A percentile compares a stretch with the other conserved stretches of the same genome.
Conservation (phyloP, 352 stramenopile species). For the Globisporangium uncinulatum region DNA sequence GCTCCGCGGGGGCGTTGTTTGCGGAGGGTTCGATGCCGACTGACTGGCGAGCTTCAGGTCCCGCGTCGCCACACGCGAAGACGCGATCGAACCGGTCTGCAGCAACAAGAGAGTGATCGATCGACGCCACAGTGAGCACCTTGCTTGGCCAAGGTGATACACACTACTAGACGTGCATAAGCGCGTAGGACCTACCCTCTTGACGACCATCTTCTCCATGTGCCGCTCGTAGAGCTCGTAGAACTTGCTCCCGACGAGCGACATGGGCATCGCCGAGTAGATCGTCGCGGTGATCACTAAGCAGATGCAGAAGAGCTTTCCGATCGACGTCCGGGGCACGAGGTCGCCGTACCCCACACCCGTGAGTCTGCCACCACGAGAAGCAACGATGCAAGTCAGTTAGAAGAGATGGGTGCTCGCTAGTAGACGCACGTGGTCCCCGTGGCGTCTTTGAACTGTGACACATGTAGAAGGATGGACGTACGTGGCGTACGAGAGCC, state of each 20-base stretch:
- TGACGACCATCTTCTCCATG: constrained; percentile 53
- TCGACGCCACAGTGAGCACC: not conserved
- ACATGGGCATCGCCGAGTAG: constrained; percentile 76
- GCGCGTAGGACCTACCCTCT: constrained; percentile 23
- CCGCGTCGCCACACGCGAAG: constrained; percentile 35
- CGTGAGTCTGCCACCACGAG: constrained; percentile 32
- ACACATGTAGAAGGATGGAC: not conserved
- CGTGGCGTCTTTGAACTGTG: no score
- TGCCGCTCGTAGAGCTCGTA: constrained; percentile 66
- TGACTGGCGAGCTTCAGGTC: constrained; percentile 11
- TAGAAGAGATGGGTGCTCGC: no score
- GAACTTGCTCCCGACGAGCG: constrained; percentile 66
- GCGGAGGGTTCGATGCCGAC: not conserved
- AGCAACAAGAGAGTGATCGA: not conserved
- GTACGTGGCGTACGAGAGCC: constrained; percentile 65
- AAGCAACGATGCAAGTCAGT: not conserved
- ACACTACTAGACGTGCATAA: no score
- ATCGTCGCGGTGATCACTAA: constrained; percentile 58
- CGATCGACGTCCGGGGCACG: constrained; percentile 48
- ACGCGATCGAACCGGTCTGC: constrained; percentile 48
- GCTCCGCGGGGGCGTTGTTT: not conserved
- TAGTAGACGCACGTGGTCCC: no score
- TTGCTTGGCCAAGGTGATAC: no score
- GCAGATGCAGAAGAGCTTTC: constrained; percentile 56
- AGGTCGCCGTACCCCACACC: constrained; percentile 76